Conservation (phyloP, 108 stramenopile genomes). For the Cyclotella atomus region DNA sequence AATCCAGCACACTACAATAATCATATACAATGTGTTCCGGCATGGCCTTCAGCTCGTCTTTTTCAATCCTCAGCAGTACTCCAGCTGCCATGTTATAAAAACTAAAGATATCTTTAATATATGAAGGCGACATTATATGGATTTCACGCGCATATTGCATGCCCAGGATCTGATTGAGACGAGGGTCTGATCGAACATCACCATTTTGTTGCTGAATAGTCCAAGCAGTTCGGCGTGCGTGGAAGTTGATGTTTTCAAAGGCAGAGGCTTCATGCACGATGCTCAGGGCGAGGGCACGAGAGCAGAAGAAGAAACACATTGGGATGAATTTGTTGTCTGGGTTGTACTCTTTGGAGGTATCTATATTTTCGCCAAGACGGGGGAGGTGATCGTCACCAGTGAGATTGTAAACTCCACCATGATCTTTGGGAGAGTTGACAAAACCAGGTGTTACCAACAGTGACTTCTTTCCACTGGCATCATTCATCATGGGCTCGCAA, state of each 20-base stretch:
- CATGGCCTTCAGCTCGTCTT: slow-evolving; percentile 63
- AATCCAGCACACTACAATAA: slow-evolving; percentile 74
- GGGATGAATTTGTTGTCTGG: slow-evolving; percentile 90
- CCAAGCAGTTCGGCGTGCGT: slow-evolving; percentile 60
- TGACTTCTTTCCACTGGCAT: slow-evolving; percentile 60
- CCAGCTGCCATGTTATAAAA: slow-evolving; percentile 76
- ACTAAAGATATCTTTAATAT: slow-evolving; percentile 64
- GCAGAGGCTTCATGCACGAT: slow-evolving; percentile 57
- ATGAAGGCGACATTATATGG: slow-evolving; percentile 66
- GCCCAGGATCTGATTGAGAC: slow-evolving; percentile 61
- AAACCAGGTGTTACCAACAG: slow-evolving; percentile 79
- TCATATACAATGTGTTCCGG: slow-evolving; percentile 87
- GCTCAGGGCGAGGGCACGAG: slow-evolving; percentile 73
- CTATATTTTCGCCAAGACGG: slow-evolving; percentile 70
- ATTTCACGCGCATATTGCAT: slow-evolving; percentile 72
- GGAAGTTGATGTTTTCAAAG: slow-evolving; percentile 66
- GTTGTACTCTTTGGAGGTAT: slow-evolving; percentile 39
- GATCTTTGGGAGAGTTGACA: slow-evolving; percentile 63
- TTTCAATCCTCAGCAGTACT: slow-evolving; percentile 57
- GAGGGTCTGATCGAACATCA: slow-evolving; percentile 70
- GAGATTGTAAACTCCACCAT: slow-evolving; percentile 70
- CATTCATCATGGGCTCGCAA: slow-evolving; percentile 79
- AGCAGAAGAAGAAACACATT: slow-evolving; percentile 82
- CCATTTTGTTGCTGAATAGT: slow-evolving; percentile 54
- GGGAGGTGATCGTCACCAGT: slow-evolving; percentile 72